Conservation (phyloP, 2,329 filamentous ascomycete species). For the Diaporthe sp. region DNA sequence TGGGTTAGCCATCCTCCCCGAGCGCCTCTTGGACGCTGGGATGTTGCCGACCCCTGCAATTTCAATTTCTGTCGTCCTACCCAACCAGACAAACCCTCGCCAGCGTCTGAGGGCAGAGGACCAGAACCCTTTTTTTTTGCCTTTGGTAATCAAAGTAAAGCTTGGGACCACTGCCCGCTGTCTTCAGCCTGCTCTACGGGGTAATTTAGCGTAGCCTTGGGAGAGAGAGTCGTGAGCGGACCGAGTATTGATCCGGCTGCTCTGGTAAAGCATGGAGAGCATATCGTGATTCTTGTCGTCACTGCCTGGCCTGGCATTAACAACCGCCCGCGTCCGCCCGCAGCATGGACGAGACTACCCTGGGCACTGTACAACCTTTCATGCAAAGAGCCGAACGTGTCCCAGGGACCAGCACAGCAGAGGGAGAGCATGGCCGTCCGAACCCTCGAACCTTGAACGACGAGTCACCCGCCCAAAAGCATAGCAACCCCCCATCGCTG, state of each 20-base stretch:
- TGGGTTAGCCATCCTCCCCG: not conserved
- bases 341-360: not conserved
- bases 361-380: conserved; percentile 11
- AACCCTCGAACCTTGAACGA: conserved; percentile 6
- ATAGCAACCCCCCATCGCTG: not conserved
- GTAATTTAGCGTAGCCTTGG: not conserved
- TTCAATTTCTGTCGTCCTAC: conserved; percentile 27
- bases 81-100: conserved; percentile 1
- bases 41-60: conserved; percentile 32
- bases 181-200: conserved; percentile 15
- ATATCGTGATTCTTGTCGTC: not conserved
- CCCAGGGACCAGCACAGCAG: not conserved
- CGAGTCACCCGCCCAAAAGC: conserved; percentile 3
- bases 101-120: conserved; percentile 1
- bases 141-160: conserved; percentile 15
- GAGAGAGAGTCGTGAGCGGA: too few relatives aligned
- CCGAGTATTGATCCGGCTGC: not conserved
- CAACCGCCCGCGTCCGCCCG: not conserved
- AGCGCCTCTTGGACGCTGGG: conserved; percentile 6
- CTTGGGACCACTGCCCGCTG: conserved; percentile 12
- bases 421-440: not conserved
- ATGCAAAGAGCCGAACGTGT: not conserved
- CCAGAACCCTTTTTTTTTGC: not conserved
- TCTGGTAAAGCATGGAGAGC: not conserved
- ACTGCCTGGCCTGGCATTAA: not conserved